Base-by-base conservation (phyloP, 768 basidiomycete species). In the Kondoa malvinella region DNA sequence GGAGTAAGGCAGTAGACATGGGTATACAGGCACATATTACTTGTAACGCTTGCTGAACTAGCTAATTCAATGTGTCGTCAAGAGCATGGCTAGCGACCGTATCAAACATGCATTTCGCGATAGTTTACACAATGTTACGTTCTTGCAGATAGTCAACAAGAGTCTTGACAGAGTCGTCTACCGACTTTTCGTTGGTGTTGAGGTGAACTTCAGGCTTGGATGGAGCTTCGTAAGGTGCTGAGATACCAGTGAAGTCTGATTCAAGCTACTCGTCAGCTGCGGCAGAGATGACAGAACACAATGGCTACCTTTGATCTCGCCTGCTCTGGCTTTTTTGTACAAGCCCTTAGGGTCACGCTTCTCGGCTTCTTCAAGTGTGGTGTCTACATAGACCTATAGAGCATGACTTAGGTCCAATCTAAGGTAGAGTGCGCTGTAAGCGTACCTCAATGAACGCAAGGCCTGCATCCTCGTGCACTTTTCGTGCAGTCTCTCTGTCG, bases 231-330 rank as follows among this genome's bases (percentile, higher is more conserved):
- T 97, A 97, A 21, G 95, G 95, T 3, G 95, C 90, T 26, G 91
- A 92, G 76, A 97, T 87, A 4, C 95, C 95, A 60, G 95, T 97
- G 79, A 99, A 99, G 66, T 97, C 95, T 97, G 74, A 1, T 1
- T 16, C 32, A n/a, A 26, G 32, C 15, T 33, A 1, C 56, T 60
- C 26, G n/a, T 61, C 14, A 60, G 56, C 56, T 25, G 33, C 32
- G 21, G 15, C 25, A 32, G 66, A 4, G 25, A 31, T 29, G 2
- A 26, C 29, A 21, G 32, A 14, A 16, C 17, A 34, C 27, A 29
- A 60, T 12, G 29, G 8, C 65, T 67, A 90, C 94, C 90, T 83
- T 89, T 90, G 74, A 99, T 96, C 78, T 92, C 88, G 15, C 95
- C 95, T 0, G 87, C 85, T 70, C 95, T 81, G 4, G 95, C 95